phyloP scores from a whole-genome alignment of 139 green algal genomes.

The Closterium sp. region DNA sequence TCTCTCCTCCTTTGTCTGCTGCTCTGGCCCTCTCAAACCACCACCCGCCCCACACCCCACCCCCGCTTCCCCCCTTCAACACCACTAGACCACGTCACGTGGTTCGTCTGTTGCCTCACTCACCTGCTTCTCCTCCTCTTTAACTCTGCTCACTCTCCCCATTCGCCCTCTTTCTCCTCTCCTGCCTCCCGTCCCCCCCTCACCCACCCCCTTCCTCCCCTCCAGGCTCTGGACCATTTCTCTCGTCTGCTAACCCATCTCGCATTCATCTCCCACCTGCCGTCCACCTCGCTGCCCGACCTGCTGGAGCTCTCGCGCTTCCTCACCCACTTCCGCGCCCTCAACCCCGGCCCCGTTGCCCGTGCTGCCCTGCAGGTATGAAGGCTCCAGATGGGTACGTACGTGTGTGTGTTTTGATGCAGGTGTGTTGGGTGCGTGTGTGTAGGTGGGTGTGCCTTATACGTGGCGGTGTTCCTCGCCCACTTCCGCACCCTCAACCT shows the following conservation, averaged over 20 bases:
- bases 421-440: too few relatives aligned
- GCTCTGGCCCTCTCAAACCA: too few relatives aligned
- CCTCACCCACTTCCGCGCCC: conserved; percentile 22
- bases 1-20: too few relatives aligned
- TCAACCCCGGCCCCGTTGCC: conserved; percentile 12
- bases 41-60: not conserved
- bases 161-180: not conserved
- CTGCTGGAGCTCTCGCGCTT: conserved; percentile 28
- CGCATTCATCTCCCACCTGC: not conserved
- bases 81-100: too few relatives aligned
- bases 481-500: conserved; percentile 11
- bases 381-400: too few relatives aligned
- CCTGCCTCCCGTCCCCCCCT: not conserved
- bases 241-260: conserved; percentile 30
- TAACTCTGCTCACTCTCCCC: not conserved
- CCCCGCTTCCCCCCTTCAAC: too few relatives aligned
- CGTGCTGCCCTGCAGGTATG: conserved; percentile 20
- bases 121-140: not conserved
- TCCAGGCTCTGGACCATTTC: conserved; percentile 18
- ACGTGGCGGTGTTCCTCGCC: too few relatives aligned
- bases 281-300: not conserved
- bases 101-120: too few relatives aligned
- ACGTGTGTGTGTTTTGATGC: too few relatives aligned
- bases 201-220: not conserved
- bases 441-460: too few relatives aligned